phyloP scores from a whole-genome alignment of 2,329 filamentous ascomycete species.

The Fusarium odoratissimum region DNA sequence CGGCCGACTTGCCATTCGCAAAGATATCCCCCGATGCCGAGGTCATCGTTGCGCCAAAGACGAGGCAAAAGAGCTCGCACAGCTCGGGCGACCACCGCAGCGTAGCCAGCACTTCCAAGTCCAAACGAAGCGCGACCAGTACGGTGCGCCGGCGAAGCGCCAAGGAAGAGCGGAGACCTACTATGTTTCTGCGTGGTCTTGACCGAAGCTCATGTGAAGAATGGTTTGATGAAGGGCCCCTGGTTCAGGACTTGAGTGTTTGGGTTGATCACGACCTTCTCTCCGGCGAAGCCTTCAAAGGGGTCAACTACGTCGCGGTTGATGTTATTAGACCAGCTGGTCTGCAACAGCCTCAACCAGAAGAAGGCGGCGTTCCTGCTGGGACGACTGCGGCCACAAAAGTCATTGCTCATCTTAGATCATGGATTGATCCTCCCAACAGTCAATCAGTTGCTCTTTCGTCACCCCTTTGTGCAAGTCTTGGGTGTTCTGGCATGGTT shows the following conservation, averaged over 20 bases:
- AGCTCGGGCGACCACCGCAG: conserved; percentile 81
- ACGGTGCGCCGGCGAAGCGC: conserved; percentile 67
- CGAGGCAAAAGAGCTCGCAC: conserved; percentile 75
- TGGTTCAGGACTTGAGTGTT: conserved; percentile 72
- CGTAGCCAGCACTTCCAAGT: conserved; percentile 81
- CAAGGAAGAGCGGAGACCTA: conserved; percentile 74
- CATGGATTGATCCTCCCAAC: conserved; percentile 90
- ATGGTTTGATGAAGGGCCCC: conserved; percentile 79
- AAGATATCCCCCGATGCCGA: conserved; percentile 96
- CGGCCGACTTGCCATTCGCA: conserved; percentile 79
- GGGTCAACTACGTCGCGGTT: conserved; percentile 81
- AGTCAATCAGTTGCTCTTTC: conserved; percentile 84
- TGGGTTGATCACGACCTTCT: conserved; percentile 89
- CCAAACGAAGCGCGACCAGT: conserved; percentile 82
- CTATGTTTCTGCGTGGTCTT: conserved; percentile 83
- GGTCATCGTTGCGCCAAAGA: conserved; percentile 96
- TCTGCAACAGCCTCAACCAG: conserved; percentile 75
- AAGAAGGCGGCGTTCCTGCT: conserved; percentile 72
- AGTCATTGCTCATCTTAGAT: conserved; percentile 78
- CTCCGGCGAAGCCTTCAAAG: conserved; percentile 76
- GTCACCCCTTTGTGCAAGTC: conserved; percentile 76
- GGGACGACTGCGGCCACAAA: conserved; percentile 60
- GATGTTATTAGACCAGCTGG: conserved; percentile 87
- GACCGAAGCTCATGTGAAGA: conserved; percentile 76
- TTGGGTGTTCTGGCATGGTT: conserved; percentile 79